Conservation (phyloP, 78 protist species). For the Dictyostelium intermedium region DNA sequence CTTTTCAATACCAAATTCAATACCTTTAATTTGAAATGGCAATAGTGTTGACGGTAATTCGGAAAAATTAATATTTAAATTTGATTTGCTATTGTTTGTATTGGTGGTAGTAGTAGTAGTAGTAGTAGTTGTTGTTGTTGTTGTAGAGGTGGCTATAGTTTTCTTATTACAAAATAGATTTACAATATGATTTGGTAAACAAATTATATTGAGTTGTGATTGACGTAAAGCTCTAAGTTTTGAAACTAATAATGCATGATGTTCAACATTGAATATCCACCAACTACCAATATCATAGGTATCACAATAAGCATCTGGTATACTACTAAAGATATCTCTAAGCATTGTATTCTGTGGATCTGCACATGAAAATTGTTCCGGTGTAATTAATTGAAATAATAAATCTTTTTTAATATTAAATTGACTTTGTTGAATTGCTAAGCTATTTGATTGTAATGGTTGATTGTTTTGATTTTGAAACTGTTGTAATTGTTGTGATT, state of each 20-base stretch:
- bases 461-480: background rate
- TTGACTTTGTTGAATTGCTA: background rate
- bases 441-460: background rate
- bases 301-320: background rate
- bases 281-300: background rate
- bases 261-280: slow-evolving; percentile 1
- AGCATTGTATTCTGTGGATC: background rate
- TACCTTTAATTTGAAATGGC: slow-evolving; percentile 73
- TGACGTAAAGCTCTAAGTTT: background rate
- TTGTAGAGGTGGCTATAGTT: background rate
- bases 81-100: background rate
- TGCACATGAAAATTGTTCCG: background rate
- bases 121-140: background rate
- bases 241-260: background rate
- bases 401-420: background rate
- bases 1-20: slow-evolving; percentile 58
- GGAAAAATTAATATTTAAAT: background rate
- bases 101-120: background rate
- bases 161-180: background rate
- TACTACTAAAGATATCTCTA: background rate
- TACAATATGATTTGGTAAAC: slow-evolving; percentile 9
- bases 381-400: background rate
- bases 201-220: background rate
- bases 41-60: slow-evolving; percentile 41
- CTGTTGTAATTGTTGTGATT: background rate